A percentile compares a stretch with the other conserved stretches of the same genome.
These are phyloP conservation scores for Aspergillus felis DNA, from an alignment of 2,329 filamentous ascomycete genomes.

Conservation along the genomic window DNA sequence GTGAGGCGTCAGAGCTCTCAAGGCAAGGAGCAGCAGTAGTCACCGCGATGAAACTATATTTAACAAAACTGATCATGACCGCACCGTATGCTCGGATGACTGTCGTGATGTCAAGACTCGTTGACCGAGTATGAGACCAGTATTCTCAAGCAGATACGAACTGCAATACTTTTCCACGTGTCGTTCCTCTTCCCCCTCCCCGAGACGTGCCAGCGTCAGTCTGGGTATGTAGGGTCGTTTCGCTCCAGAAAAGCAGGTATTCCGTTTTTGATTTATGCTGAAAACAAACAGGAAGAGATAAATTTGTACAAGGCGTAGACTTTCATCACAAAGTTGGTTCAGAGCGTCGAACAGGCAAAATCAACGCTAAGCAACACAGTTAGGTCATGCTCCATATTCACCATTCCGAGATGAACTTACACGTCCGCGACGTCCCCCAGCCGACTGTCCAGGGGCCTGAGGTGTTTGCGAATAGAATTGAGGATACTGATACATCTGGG, in stretches of 20 bases:
- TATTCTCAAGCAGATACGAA: constrained; percentile 8
- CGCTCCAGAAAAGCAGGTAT: constrained; percentile 30
- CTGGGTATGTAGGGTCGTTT: constrained; percentile 29
- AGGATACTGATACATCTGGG: constrained; percentile 52
- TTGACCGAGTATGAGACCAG: constrained; percentile 13
- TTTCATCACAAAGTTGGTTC: constrained; percentile 23
- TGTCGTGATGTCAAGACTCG: constrained; percentile 1
- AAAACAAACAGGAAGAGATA: constrained; percentile 14
- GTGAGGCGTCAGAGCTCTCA: not conserved
- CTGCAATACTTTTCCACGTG: constrained; percentile 19
- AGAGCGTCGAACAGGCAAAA: constrained; percentile 22
- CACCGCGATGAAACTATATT: constrained; percentile 1
- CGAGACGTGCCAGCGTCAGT: constrained; percentile 41
- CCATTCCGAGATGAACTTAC: constrained; percentile 37
- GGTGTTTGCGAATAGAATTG: constrained; percentile 47
- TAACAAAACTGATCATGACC: constrained; percentile 4
- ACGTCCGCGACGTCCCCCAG: constrained; percentile 52
- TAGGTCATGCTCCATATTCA: constrained; percentile 9
- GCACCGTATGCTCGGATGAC: constrained; percentile 1
- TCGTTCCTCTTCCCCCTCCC: constrained; percentile 26
- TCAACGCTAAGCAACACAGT: constrained; percentile 27
- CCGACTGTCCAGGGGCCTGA: constrained; percentile 40
- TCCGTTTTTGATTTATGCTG: constrained; percentile 27
- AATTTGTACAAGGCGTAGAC: constrained; percentile 37
- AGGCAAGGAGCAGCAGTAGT: not conserved